Evolutionary conservation across 768 basidiomycete species (phyloP).

Genomic region (Psilocybe subaeruginosa): DNA sequence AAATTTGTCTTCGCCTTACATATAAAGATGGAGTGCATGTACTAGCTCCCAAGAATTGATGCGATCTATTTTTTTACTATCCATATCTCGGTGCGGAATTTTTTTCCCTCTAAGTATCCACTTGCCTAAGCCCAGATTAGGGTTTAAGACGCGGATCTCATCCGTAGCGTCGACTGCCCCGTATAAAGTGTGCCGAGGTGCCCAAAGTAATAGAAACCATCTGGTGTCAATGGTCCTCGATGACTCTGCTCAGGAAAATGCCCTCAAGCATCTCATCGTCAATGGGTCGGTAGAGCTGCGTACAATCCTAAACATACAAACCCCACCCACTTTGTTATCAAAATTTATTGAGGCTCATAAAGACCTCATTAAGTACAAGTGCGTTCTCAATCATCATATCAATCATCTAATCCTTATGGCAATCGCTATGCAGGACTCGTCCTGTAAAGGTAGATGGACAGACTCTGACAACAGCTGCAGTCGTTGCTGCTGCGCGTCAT

Average conservation of each 20-base stretch:
- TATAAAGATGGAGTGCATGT: not conserved
- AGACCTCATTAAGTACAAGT: constrained; percentile 19
- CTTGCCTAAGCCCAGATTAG: constrained; percentile 18
- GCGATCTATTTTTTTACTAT: not conserved
- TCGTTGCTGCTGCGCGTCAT: constrained; percentile 68
- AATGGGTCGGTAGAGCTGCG: constrained; percentile 5
- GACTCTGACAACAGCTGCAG: constrained; percentile 64
- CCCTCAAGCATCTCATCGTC: constrained; percentile 19
- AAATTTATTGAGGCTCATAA: constrained; percentile 24
- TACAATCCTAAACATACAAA: constrained; percentile 1
- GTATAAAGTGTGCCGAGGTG: constrained; percentile 19
- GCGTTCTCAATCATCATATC: not conserved
- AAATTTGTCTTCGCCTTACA: not conserved
- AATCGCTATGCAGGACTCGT: constrained; percentile 43
- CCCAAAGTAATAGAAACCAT: constrained; percentile 9
- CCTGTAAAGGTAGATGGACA: constrained; percentile 66
- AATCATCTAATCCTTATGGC: not conserved
- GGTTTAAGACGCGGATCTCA: constrained; percentile 32
- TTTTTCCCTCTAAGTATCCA: constrained; percentile 7
- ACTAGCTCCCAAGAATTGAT: not conserved
- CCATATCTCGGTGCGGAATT: constrained; percentile 3
- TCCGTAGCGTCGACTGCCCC: constrained; percentile 23
- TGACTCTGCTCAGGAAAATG: constrained; percentile 19
- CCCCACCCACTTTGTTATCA: constrained; percentile 21
- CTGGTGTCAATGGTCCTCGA: constrained; percentile 31